These are phyloP conservation scores for Venturiaceae sp. DNA, from an alignment of 2,329 filamentous ascomycete species.

Conservation along the genomic window DNA sequence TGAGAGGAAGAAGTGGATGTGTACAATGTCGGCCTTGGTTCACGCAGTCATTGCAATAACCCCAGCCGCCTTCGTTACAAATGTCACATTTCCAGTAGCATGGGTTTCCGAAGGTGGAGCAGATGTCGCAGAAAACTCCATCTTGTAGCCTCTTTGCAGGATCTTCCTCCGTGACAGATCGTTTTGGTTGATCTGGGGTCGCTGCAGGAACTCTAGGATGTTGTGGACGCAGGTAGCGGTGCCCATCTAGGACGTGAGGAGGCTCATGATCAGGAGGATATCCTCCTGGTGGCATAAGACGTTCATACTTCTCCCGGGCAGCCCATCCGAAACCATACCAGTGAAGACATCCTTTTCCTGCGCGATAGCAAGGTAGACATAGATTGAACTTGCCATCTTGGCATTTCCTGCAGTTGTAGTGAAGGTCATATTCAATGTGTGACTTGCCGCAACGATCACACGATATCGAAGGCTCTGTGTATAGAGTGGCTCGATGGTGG, in stretches of 20 bases:
- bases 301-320: slow-evolving; percentile 57
- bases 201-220: slow-evolving; percentile 15
- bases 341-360: slow-evolving; percentile 66
- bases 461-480: slow-evolving; percentile 59
- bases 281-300: slow-evolving; percentile 29
- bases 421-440: slow-evolving; percentile 75
- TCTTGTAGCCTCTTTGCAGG: slow-evolving; percentile 59
- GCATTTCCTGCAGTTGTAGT: slow-evolving; percentile 73
- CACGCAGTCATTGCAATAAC: slow-evolving; percentile 82
- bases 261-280: slow-evolving; percentile 31
- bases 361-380: slow-evolving; percentile 71
- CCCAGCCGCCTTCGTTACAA: slow-evolving; percentile 92
- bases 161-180: slow-evolving; percentile 44
- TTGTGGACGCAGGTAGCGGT: slow-evolving; percentile 28
- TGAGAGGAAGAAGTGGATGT: slow-evolving; percentile 69
- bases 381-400: slow-evolving; percentile 64
- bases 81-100: slow-evolving; percentile 84
- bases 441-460: slow-evolving; percentile 62
- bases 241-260: slow-evolving; percentile 43
- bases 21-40: slow-evolving; percentile 74
- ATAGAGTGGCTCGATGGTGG: slow-evolving; percentile 28
- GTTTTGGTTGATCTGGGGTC: slow-evolving; percentile 12
- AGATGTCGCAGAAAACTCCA: slow-evolving; percentile 77
- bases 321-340: slow-evolving; percentile 82
- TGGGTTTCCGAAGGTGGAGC: slow-evolving; percentile 62